phyloP scores from a whole-genome alignment of 306 rosid genomes.

The Pyrus betulifolia region DNA sequence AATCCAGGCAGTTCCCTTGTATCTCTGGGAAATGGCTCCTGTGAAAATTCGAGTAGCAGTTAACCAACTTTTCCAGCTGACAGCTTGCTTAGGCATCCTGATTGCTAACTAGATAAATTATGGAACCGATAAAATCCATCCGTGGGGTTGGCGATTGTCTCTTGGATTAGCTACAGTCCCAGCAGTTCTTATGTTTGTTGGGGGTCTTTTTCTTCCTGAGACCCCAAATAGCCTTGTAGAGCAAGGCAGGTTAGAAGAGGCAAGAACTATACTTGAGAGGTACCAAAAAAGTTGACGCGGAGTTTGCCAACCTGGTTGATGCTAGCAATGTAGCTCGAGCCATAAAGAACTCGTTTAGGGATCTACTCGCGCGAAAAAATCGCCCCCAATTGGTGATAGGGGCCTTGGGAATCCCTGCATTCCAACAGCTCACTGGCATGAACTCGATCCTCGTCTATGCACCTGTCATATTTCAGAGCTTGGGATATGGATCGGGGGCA shows the following conservation, averaged over 20 bases:
- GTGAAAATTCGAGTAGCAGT: slow-evolving; percentile 78
- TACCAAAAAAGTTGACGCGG: slow-evolving; percentile 73
- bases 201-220: slow-evolving; percentile 76
- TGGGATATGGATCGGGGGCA: slow-evolving; percentile 86
- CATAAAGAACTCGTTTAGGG: slow-evolving; percentile 52
- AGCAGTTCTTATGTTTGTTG: slow-evolving; percentile 68
- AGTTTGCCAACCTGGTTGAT: slow-evolving; percentile 75
- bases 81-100: slow-evolving; percentile 66
- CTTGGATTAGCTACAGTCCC: slow-evolving; percentile 83
- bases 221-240: slow-evolving; percentile 92
- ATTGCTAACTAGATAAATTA: slow-evolving; percentile 60
- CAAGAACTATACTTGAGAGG: slow-evolving; percentile 76
- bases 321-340: slow-evolving; percentile 74
- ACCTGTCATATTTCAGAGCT: slow-evolving; percentile 89
- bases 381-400: slow-evolving; percentile 93
- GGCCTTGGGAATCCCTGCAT: slow-evolving; percentile 87
- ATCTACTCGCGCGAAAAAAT: slow-evolving; percentile 58
- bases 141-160: slow-evolving; percentile 87
- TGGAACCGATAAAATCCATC: slow-evolving; percentile 55
- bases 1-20: slow-evolving; percentile 77
- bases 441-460: slow-evolving; percentile 97
- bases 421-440: slow-evolving; percentile 94
- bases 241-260: slow-evolving; percentile 67
- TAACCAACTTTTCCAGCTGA: slow-evolving; percentile 89
- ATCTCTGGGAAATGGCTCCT: slow-evolving; percentile 91